A percentile compares a stretch with the other conserved stretches of the same genome.
These are phyloP conservation scores for Leccinum longicurvipes DNA, from an alignment of 768 basidiomycete species.

Conservation along the genomic window DNA sequence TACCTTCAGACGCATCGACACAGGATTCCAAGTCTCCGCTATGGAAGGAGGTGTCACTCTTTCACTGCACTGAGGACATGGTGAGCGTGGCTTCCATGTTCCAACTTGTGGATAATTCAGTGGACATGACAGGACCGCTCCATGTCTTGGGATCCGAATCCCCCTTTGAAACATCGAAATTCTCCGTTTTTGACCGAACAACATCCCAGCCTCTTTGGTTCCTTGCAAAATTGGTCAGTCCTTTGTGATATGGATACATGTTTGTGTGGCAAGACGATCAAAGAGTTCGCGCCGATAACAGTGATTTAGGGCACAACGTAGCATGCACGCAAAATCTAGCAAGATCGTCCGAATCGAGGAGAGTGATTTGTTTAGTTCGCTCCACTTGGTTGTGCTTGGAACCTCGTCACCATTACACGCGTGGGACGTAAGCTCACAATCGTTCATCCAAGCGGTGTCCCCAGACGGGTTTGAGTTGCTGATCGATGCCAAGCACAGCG, in stretches of 20 bases:
- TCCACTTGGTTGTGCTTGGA: conserved; percentile 60
- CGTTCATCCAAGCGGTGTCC: conserved; percentile 49
- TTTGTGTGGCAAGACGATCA: neutral
- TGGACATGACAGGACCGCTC: conserved; percentile 39
- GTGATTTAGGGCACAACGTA: conserved; percentile 46
- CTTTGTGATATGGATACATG: neutral
- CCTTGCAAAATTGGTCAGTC: conserved; percentile 59
- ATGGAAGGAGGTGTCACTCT: conserved; percentile 19
- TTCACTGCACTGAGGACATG: neutral
- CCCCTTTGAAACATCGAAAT: conserved; percentile 31
- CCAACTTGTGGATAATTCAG: conserved; percentile 1
- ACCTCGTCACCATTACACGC: conserved; percentile 61
- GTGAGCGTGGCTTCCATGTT: conserved; percentile 14
- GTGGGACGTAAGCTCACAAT: conserved; percentile 57
- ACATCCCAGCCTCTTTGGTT: conserved; percentile 45
- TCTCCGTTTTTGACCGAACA: conserved; percentile 73
- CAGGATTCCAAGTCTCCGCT: neutral
- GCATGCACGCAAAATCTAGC: conserved; percentile 35
- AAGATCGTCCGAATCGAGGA: conserved; percentile 45
- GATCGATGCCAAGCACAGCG: conserved; percentile 56
- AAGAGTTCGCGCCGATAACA: neutral
- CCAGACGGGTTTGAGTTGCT: conserved; percentile 37
- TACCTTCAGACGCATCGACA: neutral
- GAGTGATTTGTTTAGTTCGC: conserved; percentile 46
- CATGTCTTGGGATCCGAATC: conserved; percentile 62